Evolutionary conservation across 768 basidiomycete genomes (phyloP).

Genomic region (Cystobasidium ongulense): DNA sequence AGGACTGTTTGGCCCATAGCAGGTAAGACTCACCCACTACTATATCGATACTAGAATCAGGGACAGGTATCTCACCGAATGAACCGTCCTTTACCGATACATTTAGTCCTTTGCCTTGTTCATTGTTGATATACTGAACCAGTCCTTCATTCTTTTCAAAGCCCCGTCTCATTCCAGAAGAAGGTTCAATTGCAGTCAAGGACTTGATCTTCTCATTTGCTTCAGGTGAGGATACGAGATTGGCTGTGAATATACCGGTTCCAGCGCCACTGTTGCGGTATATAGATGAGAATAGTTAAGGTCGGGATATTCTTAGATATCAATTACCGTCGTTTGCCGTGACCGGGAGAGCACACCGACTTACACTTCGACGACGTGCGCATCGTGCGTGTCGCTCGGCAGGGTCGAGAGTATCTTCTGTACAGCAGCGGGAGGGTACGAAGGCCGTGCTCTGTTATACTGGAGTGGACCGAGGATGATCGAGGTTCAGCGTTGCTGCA

Average conservation of each 20-base stretch:
- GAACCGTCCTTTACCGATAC: constrained; percentile 58
- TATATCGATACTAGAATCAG: constrained; percentile 67
- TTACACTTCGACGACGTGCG: constrained; percentile 56
- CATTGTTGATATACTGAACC: neutral
- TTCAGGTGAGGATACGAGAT: neutral
- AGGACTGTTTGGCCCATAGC: too few relatives aligned
- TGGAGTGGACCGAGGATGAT: neutral
- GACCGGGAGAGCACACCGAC: too few relatives aligned
- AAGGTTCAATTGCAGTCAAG: constrained; percentile 68
- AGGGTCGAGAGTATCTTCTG: constrained; percentile 55
- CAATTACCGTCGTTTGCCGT: neutral
- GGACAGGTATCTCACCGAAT: constrained; percentile 59
- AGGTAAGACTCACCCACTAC: constrained; percentile 65
- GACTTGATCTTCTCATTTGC: constrained; percentile 48
- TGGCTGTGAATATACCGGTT: constrained; percentile 36
- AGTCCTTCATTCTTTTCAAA: constrained; percentile 53
- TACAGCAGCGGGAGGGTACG: constrained; percentile 63
- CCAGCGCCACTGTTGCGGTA: constrained; percentile 35
- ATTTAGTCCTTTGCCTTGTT: constrained; percentile 35
- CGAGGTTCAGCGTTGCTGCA: neutral
- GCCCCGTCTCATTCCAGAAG: constrained; percentile 69
- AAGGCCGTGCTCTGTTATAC: constrained; percentile 61
- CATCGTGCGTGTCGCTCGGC: constrained; percentile 45
- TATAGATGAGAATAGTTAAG: neutral
- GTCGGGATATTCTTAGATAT: neutral